Evolutionary conservation across 164 flowering plant species (phyloP).

Genomic region (Aristolochia contorta): DNA sequence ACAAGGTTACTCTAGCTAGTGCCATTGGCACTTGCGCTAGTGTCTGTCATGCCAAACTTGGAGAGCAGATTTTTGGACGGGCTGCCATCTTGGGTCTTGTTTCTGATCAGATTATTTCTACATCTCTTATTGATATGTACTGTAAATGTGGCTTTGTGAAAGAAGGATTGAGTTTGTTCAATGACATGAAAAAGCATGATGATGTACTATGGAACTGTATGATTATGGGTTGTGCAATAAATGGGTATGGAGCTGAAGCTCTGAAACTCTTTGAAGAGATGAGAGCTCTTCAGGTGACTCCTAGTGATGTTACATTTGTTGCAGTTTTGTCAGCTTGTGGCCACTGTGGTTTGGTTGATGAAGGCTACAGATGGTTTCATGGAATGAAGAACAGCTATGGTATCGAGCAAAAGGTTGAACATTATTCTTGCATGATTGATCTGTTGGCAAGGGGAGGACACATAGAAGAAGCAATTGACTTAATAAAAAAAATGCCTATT

Average conservation of each 20-base stretch:
- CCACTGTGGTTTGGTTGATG: constrained; percentile 70
- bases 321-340: constrained; percentile 66
- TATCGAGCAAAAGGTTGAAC: constrained; percentile 62
- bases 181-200: constrained; percentile 36
- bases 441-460: constrained; percentile 57
- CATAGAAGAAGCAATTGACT: constrained; percentile 49
- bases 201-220: constrained; percentile 67
- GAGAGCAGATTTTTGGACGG: constrained; percentile 61
- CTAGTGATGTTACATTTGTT: constrained; percentile 46
- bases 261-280: constrained; percentile 47
- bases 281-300: constrained; percentile 33
- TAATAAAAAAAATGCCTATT: constrained; percentile 50
- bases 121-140: constrained; percentile 63
- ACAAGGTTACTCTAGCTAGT: constrained; percentile 56
- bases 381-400: constrained; percentile 44
- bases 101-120: constrained; percentile 46
- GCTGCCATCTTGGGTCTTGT: constrained; percentile 44
- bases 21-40: constrained; percentile 63
- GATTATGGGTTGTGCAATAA: constrained; percentile 72
- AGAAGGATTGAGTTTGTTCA: constrained; percentile 46
- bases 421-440: constrained; percentile 76
- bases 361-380: constrained; percentile 57
- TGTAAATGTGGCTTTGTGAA: constrained; percentile 64
- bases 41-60: constrained; percentile 46
- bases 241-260: constrained; percentile 56